Base-by-base conservation (phyloP, 1,284 basidiomycete species). In the Sporisorium graminicola region DNA sequence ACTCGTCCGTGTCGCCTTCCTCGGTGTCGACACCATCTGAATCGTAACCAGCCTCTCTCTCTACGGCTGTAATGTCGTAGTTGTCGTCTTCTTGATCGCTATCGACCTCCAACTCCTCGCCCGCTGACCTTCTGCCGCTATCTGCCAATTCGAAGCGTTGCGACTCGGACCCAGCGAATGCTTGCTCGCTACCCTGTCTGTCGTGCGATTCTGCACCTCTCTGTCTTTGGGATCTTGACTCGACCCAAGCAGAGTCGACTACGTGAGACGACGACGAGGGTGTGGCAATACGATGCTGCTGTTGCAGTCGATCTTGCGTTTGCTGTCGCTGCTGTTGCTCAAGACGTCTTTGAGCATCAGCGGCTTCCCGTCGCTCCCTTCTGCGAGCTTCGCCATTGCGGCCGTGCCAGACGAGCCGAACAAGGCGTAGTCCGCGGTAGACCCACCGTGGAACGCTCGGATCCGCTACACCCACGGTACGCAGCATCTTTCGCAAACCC, bases 321-420 rank as follows among this genome's bases (percentile, higher is more conserved):
- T 43, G 71, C 13, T 43, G 71, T 51, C 47, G 26, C n/a, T 58
- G 50, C 40, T 62, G 49, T 24, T 47, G 56, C 27, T 26, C 56
- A n/a, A 43, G 46, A 1, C 22, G 52, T 16, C 40, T 53, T 22
- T 40, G 46, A 7, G 51, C 46, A n/a, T 63, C 59, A 6, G 54
- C 62, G 0, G 31, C 58, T 31, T 51, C 58, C n/a, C 51, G 69
- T 16, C 69, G 49, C 42, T 61, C 55, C 37, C 59, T 55, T 22
- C 69, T 65, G 14, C 69, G 43, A 37, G 69, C 62, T 53, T 85
- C 83, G 42, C 83, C 83, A 44, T 79, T 83, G 33, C 69, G 58
- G 10, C 83, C 83, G 55, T 85, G 83, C 83, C 83, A 85, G 29
- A 78, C 62, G 14, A 85, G 74, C 51, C 83, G 68, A 16, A 73